Evolutionary conservation across 129 eudicot species (phyloP).

Genomic region (Tanacetum coccineum): DNA sequence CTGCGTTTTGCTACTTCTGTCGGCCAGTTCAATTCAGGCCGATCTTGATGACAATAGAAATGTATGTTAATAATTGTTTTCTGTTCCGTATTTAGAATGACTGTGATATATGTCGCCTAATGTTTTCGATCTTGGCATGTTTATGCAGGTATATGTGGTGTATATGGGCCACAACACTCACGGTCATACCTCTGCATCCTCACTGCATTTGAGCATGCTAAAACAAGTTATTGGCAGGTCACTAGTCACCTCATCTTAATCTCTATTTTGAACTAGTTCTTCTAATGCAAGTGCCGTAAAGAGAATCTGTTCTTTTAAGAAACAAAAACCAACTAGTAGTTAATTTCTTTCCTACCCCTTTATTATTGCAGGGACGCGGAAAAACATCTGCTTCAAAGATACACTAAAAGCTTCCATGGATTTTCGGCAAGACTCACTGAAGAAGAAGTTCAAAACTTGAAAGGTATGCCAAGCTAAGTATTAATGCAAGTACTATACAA

Average conservation of each 20-base stretch:
- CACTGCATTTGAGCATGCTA: slow-evolving; percentile 5
- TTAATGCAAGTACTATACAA: background rate
- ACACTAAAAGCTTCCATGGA: slow-evolving; percentile 17
- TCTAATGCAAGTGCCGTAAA: background rate
- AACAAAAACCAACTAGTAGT: background rate
- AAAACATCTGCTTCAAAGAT: slow-evolving; percentile 8
- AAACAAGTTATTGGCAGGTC: slow-evolving; percentile 10
- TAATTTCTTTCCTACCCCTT: background rate
- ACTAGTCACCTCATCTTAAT: background rate
- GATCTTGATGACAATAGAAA: too few relatives aligned
- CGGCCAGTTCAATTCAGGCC: too few relatives aligned
- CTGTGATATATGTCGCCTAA: too few relatives aligned
- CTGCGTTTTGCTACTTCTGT: too few relatives aligned
- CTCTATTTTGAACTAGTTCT: background rate
- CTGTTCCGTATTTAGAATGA: too few relatives aligned
- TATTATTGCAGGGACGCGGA: slow-evolving; percentile 4
- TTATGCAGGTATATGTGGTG: slow-evolving; percentile 9
- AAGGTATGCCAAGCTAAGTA: background rate
- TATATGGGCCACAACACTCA: slow-evolving; percentile 16
- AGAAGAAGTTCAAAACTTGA: background rate
- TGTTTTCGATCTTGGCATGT: background rate
- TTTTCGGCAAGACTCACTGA: slow-evolving; percentile 11
- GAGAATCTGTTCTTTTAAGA: background rate
- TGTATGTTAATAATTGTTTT: too few relatives aligned
- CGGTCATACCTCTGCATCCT: background rate